Conservation (phyloP, 2,329 filamentous ascomycete genomes). For the Penicillium sp. region DNA sequence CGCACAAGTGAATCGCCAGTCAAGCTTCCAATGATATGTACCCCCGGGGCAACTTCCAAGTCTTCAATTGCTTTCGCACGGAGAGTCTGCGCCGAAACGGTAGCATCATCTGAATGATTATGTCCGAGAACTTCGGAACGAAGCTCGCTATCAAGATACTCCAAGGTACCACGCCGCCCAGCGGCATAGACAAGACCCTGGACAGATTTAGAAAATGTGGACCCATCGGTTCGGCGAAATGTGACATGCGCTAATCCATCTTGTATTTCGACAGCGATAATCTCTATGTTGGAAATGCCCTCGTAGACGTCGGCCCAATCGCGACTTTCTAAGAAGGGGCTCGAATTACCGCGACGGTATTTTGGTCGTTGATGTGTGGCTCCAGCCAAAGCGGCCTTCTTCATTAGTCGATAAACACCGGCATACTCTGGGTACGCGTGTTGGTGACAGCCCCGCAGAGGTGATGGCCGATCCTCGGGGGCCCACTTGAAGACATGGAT, state of each 20-base stretch:
- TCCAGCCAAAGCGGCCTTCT: conserved; percentile 45
- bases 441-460: conserved; percentile 59
- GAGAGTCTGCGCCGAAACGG: conserved; percentile 55
- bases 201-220: conserved; percentile 46
- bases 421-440: conserved; percentile 65
- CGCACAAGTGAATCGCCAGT: conserved; percentile 62
- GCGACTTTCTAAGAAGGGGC: conserved; percentile 48
- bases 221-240: conserved; percentile 46
- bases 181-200: conserved; percentile 56
- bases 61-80: conserved; percentile 53
- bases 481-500: conserved; percentile 63
- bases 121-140: conserved; percentile 48
- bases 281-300: conserved; percentile 55
- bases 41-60: conserved; percentile 52
- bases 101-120: conserved; percentile 16
- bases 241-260: conserved; percentile 39
- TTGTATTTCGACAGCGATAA: conserved; percentile 40
- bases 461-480: conserved; percentile 56
- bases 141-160: conserved; percentile 51
- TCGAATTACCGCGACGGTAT: conserved; percentile 39
- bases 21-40: conserved; percentile 60
- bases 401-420: conserved; percentile 61
- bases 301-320: conserved; percentile 55
- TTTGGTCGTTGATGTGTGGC: conserved; percentile 22
- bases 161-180: conserved; percentile 56